A percentile compares a stretch with the other conserved stretches of the same genome.
Evolutionary conservation across 2,329 filamentous ascomycete genomes (phyloP).

Genomic region (Metarhizium sp.): DNA sequence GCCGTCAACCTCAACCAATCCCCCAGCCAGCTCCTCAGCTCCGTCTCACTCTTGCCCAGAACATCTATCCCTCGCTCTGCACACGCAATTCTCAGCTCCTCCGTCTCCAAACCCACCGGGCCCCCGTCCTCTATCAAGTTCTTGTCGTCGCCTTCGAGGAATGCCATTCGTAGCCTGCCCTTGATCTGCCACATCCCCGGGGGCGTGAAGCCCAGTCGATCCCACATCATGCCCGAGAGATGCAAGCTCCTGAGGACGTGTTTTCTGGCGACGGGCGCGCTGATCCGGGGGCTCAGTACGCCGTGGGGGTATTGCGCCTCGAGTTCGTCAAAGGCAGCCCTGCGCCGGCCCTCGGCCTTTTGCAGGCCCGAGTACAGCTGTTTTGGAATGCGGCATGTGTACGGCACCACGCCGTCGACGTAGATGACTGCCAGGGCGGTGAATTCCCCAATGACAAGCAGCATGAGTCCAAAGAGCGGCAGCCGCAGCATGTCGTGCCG

Average conservation of each 20-base stretch:
- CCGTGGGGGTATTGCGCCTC: constrained; percentile 24
- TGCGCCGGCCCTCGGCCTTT: constrained; percentile 43
- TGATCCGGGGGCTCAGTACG: constrained; percentile 23
- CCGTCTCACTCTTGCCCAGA: constrained; percentile 45
- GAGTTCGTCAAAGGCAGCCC: constrained; percentile 36
- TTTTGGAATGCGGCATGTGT: constrained; percentile 71
- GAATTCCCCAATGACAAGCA: constrained; percentile 77
- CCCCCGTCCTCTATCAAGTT: constrained; percentile 58
- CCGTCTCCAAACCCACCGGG: constrained; percentile 39
- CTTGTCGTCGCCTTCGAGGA: constrained; percentile 61
- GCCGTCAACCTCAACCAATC: constrained; percentile 40
- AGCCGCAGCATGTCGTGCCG: constrained; percentile 66
- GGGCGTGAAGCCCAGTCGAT: constrained; percentile 37
- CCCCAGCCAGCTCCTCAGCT: constrained; percentile 37
- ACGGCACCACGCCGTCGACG: constrained; percentile 62
- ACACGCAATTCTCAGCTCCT: constrained; percentile 62
- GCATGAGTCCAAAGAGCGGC: constrained; percentile 66
- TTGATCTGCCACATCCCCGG: constrained; percentile 42
- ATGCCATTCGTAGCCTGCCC: constrained; percentile 46
- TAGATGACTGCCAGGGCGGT: constrained; percentile 70
- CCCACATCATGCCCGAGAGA: constrained; percentile 39
- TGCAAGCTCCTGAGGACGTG: constrained; percentile 35
- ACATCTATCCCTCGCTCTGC: constrained; percentile 58
- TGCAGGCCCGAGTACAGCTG: constrained; percentile 55
- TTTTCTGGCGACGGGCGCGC: constrained; percentile 17